These are phyloP conservation scores for Pyricularia sp. DNA, from an alignment of 2,329 filamentous ascomycete genomes.

Conservation along the genomic window DNA sequence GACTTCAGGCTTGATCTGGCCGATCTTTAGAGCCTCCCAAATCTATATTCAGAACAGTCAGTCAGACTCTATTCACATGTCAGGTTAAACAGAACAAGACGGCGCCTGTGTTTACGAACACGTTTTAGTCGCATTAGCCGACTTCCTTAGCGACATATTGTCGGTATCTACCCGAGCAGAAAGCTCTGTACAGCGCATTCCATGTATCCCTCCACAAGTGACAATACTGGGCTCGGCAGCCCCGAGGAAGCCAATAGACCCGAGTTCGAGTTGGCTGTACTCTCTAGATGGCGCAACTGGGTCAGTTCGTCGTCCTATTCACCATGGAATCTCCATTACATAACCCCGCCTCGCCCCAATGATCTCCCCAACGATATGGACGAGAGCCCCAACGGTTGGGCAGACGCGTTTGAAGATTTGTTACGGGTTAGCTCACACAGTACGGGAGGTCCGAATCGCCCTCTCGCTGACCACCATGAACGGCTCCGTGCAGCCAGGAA, in stretches of 20 bases:
- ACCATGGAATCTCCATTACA: conserved; percentile 31
- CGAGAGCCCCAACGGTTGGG: conserved; percentile 36
- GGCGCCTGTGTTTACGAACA: background rate
- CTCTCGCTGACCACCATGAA: conserved; percentile 21
- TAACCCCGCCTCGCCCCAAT: conserved; percentile 36
- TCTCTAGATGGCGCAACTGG: conserved; percentile 22
- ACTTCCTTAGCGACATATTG: background rate
- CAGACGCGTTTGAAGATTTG: conserved; percentile 50
- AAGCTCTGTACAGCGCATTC: background rate
- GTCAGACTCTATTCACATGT: background rate
- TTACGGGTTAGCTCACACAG: conserved; percentile 30
- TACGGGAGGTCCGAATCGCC: conserved; percentile 15
- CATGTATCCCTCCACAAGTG: background rate
- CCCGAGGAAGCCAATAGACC: background rate
- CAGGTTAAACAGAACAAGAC: background rate
- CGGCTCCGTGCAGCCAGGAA: conserved; percentile 16
- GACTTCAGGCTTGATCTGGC: background rate
- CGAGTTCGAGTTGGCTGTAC: background rate
- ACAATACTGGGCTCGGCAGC: background rate
- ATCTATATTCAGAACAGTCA: background rate
- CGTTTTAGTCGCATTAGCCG: background rate
- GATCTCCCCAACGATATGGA: conserved; percentile 29
- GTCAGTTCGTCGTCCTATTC: conserved; percentile 31
- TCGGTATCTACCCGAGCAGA: background rate
- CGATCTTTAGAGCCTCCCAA: background rate